Evolutionary conservation across 495 filamentous ascomycete species (phyloP).

Genomic region (Podospora comata): DNA sequence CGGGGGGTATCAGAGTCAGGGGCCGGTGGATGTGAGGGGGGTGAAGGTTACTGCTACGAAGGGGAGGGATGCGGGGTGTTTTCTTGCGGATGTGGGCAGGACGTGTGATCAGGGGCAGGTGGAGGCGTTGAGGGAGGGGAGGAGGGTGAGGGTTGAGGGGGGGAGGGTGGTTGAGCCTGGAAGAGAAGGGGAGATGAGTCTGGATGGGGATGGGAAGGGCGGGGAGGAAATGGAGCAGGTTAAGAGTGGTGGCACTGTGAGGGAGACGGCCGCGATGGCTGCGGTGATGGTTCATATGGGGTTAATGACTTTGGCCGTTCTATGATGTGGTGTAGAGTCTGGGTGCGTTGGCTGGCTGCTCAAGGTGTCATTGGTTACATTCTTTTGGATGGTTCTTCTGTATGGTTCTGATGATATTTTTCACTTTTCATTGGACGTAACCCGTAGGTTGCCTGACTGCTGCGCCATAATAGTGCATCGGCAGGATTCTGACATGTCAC

Average conservation of each 20-base stretch:
- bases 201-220: background rate
- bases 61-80: background rate
- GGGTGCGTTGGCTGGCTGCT: too few relatives aligned
- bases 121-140: background rate
- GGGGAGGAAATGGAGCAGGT: background rate
- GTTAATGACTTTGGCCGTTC: background rate
- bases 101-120: background rate
- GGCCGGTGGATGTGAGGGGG: background rate
- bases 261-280: background rate
- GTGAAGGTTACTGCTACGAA: background rate
- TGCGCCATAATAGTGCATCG: background rate
- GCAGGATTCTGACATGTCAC: too few relatives aligned
- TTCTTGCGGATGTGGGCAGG: background rate
- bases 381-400: background rate
- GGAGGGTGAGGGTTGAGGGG: background rate
- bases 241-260: background rate
- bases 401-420: background rate
- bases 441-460: background rate
- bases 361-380: background rate
- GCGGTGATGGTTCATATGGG: background rate
- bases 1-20: background rate
- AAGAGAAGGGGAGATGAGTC: background rate
- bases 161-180: conserved; percentile 4
- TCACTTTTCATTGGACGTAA: background rate
- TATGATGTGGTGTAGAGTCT: background rate